Conservation (phyloP, 768 basidiomycete genomes). For the Tulasnella sp. region DNA sequence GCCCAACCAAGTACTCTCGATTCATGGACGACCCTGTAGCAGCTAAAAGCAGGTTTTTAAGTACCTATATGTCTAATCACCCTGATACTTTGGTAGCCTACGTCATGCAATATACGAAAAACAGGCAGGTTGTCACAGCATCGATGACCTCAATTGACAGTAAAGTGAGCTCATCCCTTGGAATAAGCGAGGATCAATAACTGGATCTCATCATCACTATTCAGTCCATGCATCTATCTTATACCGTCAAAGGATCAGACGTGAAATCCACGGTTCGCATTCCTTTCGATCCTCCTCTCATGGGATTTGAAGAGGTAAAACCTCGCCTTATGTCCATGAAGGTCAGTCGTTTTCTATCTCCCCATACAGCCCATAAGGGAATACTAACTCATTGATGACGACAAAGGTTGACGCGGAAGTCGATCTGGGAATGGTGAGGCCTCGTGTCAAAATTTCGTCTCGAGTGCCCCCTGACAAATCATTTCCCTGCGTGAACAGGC, state of each 20-base stretch:
- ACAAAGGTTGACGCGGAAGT: conserved; percentile 54
- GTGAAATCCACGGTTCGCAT: conserved; percentile 42
- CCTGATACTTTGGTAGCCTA: conserved; percentile 79
- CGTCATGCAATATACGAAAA: conserved; percentile 29
- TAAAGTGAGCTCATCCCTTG: background rate
- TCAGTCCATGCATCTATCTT: conserved; percentile 62
- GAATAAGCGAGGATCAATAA: background rate
- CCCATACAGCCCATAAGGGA: too few species aligned
- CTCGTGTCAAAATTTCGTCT: background rate
- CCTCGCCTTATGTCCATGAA: conserved; percentile 73
- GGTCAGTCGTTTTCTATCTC: conserved; percentile 24
- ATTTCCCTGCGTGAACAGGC: conserved; percentile 35
- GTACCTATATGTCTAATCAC: conserved; percentile 78
- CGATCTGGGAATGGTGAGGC: conserved; percentile 62
- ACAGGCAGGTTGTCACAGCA: conserved; percentile 7
- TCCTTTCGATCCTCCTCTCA: conserved; percentile 57
- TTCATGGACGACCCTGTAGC: conserved; percentile 52
- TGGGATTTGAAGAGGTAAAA: conserved; percentile 72
- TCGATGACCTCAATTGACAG: conserved; percentile 1
- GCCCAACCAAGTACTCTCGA: too few species aligned
- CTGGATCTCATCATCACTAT: background rate
- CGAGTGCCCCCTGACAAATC: background rate
- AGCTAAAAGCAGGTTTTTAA: conserved; percentile 61
- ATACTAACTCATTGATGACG: too few species aligned
- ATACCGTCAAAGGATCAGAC: conserved; percentile 38